Evolutionary conservation across 176 grass and related monocot genomes (phyloP), one percentile per base, ranked within the genome.

Genomic region (Pharus latifolius): DNA sequence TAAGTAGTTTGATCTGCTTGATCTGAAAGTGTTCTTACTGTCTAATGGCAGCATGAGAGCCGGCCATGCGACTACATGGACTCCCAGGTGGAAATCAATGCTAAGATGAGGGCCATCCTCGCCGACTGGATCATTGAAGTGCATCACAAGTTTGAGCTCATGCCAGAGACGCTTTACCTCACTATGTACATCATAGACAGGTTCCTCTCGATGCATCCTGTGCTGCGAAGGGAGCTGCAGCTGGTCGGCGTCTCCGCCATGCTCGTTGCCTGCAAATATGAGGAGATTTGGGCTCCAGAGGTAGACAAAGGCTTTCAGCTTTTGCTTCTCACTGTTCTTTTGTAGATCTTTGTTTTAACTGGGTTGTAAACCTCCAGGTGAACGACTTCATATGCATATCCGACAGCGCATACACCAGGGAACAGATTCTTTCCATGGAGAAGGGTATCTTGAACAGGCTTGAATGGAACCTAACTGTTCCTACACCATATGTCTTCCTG

Each of bases 241-340:
- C 87, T 99, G 33, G 87, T 88, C 3, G 96, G 90, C 5, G 85
- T 99, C 30, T 85, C 81, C 10, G 62, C 96, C 35, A 91, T 95
- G 76, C 82, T 99, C 11, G 91, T 99, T 8, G 84, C 90, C 6
- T 95, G 90, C 90, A 99, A 99, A 45, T 99, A 99, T 3, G 96
- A 99, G 30, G 96, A 99, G 26, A 87, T 95, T 2, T 99, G 96
- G 96, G 96, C 96, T 20, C 96, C 96, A 2, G 96, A 99, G 90
- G 96, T 95, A 83, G 0, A 60, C 18, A 85, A 74, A 45, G 35
- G 6, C 66, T 56, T 32, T 7, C 58, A 17, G 64, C n/a, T 73
- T 60, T 42, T 23, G 40, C 26, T 50, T 24, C 38, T 6, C 47
- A 46, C 0, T 32, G 56, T 14, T 37, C 60, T 17, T 29, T 35